A percentile compares a stretch with the other conserved stretches of the same genome.
These are phyloP conservation scores for Metarhizium guizhouense DNA, from an alignment of 2,329 filamentous ascomycete species.

Conservation along the genomic window DNA sequence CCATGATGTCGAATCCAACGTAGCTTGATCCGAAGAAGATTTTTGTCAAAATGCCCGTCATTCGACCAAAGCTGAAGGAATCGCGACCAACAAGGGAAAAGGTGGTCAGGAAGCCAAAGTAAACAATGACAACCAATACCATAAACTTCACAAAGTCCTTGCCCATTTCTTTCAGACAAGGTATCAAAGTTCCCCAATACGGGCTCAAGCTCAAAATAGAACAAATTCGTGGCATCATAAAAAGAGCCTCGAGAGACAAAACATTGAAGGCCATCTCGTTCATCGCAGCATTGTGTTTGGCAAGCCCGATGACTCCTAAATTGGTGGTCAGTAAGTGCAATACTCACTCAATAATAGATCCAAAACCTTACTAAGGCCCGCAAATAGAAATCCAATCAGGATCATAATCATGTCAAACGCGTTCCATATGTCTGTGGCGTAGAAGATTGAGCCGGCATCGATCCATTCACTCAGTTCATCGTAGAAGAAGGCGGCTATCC, in stretches of 20 bases:
- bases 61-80: constrained; percentile 52
- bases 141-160: constrained; percentile 85
- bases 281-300: constrained; percentile 48
- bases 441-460: constrained; percentile 81
- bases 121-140: constrained; percentile 72
- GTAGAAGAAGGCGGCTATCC: constrained; percentile 81
- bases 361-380: constrained; percentile 54
- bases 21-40: constrained; percentile 74
- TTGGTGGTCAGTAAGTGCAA: constrained; percentile 5
- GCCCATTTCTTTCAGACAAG: constrained; percentile 88
- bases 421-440: constrained; percentile 76
- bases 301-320: constrained; percentile 24
- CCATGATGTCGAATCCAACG: constrained; percentile 63
- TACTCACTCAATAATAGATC: neutral
- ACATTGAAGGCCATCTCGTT: constrained; percentile 80
- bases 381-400: constrained; percentile 60
- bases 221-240: constrained; percentile 82
- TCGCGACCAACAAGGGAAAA: constrained; percentile 72
- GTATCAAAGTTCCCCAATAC: constrained; percentile 85
- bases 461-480: constrained; percentile 79
- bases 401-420: constrained; percentile 68
- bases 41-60: constrained; percentile 70
- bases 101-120: constrained; percentile 82
- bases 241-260: constrained; percentile 78
- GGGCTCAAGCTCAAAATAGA: constrained; percentile 79